Conservation (phyloP, 805 yeast species). For the Brettanomyces anomalus region DNA sequence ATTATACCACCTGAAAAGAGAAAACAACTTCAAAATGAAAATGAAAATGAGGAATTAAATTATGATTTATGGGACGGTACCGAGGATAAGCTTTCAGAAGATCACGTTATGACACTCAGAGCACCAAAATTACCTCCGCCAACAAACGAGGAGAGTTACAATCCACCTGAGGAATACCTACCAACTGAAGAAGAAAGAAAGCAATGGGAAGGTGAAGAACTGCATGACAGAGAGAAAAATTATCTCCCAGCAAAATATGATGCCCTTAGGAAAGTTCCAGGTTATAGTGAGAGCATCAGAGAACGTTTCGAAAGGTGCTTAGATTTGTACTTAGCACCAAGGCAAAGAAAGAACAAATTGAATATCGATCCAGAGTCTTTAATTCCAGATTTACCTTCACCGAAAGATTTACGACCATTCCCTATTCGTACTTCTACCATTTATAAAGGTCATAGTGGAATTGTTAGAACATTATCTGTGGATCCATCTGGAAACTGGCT, state of each 20-base stretch:
- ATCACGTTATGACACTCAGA: slow-evolving; percentile 83
- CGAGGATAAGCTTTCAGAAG: slow-evolving; percentile 44
- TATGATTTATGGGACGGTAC: slow-evolving; percentile 81
- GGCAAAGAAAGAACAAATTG: slow-evolving; percentile 83
- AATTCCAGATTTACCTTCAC: slow-evolving; percentile 94
- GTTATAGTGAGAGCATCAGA: slow-evolving; percentile 74
- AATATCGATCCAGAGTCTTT: slow-evolving; percentile 94
- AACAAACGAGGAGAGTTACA: slow-evolving; percentile 90
- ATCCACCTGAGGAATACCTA: slow-evolving; percentile 95
- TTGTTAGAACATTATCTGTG: slow-evolving; percentile 71
- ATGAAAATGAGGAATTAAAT: slow-evolving; percentile 20
- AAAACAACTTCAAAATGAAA: slow-evolving; percentile 40
- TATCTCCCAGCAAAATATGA: slow-evolving; percentile 75
- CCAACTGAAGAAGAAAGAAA: slow-evolving; percentile 68
- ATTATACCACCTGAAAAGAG: slow-evolving; percentile 66
- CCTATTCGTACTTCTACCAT: slow-evolving; percentile 84
- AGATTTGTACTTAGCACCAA: slow-evolving; percentile 91
- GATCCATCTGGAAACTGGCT: slow-evolving; percentile 91
- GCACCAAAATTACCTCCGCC: slow-evolving; percentile 97
- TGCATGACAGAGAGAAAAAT: slow-evolving; percentile 68
- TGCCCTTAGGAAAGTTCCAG: slow-evolving; percentile 88
- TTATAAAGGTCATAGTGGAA: slow-evolving; percentile 76
- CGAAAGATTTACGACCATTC: slow-evolving; percentile 93
- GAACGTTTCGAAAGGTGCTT: slow-evolving; percentile 92
- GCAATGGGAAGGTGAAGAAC: slow-evolving; percentile 61